Conservation (phyloP, 73 alveolate genomes). For the Stentor roeselii region DNA sequence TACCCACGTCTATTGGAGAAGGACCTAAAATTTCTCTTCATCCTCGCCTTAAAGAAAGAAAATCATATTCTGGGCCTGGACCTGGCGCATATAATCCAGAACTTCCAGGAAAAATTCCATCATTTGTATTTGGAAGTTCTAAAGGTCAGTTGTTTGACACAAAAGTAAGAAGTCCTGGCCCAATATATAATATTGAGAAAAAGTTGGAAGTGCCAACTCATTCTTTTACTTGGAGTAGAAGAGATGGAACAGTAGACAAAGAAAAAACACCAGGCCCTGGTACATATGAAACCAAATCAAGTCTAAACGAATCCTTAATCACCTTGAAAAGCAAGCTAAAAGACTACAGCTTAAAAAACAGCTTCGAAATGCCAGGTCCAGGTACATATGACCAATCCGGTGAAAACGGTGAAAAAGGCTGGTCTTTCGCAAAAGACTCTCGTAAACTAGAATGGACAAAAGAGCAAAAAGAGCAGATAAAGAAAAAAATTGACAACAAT, state of each 20-base stretch:
- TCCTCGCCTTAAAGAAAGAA: background rate
- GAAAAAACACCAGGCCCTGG: conserved; percentile 9
- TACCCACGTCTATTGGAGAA: background rate
- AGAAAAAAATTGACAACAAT: no score
- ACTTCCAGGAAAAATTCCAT: background rate
- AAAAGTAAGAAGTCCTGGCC: background rate
- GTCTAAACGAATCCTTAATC: no score
- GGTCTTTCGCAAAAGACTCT: conserved; percentile 78
- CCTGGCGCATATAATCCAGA: conserved; percentile 22
- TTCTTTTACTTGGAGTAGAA: background rate
- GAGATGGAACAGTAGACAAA: background rate
- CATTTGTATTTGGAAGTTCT: conserved; percentile 8
- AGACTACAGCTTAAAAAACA: background rate
- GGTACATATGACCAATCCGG: background rate
- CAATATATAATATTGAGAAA: background rate
- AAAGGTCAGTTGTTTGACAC: background rate
- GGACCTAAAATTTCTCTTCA: background rate
- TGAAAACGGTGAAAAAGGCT: conserved; percentile 39
- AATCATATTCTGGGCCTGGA: background rate
- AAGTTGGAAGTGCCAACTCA: background rate
- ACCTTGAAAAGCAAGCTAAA: background rate
- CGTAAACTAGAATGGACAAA: conserved; percentile 71
- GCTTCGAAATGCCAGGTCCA: conserved; percentile 18
- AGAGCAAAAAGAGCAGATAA: conserved; percentile 84
- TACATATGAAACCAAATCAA: background rate